phyloP scores from a whole-genome alignment of 495 filamentous ascomycete genomes.

The Aspergillus campestris region DNA sequence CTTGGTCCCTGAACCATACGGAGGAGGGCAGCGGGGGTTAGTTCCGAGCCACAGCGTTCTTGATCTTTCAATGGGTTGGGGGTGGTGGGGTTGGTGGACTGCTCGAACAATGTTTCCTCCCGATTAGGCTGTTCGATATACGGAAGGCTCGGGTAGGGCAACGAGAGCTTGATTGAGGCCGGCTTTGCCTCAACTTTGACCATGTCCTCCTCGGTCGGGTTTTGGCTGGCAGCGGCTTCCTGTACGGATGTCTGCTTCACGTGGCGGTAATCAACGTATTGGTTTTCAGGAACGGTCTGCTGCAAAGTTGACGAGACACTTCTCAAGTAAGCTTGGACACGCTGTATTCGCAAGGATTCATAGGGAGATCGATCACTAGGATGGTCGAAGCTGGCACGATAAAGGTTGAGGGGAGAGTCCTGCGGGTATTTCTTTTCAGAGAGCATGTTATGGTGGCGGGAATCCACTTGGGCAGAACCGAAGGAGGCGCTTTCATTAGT shows the following conservation, averaged over 20 bases:
- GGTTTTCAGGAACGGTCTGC: background rate
- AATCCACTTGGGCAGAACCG: background rate
- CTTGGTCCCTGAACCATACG: no score
- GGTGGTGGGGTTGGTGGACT: no score
- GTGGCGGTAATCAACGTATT: background rate
- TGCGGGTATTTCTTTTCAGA: background rate
- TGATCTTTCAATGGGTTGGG: no score
- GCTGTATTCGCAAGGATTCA: slow-evolving; percentile 5
- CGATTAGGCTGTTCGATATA: no score
- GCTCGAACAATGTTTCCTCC: no score
- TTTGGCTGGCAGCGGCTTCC: no score
- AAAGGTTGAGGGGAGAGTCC: slow-evolving; percentile 9
- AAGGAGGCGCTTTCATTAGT: background rate
- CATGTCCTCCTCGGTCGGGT: no score
- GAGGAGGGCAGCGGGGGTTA: no score
- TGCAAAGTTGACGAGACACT: slow-evolving; percentile 3
- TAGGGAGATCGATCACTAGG: slow-evolving; percentile 14
- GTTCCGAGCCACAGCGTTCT: no score
- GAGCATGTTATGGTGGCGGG: background rate
- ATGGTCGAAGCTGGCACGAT: slow-evolving; percentile 12
- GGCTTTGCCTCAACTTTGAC: background rate
- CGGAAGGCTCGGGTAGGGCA: no score
- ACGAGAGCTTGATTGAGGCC: background rate
- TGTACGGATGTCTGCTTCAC: no score
- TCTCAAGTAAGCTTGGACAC: no score